These are phyloP conservation scores for Cotoneaster glaucophyllus DNA, from an alignment of 306 rosid genomes.

Conservation along the genomic window DNA sequence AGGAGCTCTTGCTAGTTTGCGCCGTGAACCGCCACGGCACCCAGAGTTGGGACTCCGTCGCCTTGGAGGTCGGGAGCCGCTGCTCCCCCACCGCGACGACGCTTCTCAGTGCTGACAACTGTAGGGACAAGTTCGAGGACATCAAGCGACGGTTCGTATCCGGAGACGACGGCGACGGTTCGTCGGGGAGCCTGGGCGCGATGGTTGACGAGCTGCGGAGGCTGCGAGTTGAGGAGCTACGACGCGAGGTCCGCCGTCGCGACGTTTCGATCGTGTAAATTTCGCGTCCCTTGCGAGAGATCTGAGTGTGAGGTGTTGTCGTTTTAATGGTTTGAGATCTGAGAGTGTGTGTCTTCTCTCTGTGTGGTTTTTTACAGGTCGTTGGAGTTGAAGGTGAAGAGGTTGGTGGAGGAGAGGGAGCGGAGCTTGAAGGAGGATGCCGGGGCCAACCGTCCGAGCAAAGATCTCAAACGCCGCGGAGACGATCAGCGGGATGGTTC, in stretches of 20 bases:
- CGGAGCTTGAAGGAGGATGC: conserved; percentile 13
- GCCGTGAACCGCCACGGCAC: conserved; percentile 50
- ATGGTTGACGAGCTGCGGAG: conserved; percentile 34
- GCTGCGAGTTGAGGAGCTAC: conserved; percentile 49
- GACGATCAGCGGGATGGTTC: background rate
- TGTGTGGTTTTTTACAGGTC: conserved; percentile 32
- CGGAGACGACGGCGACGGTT: background rate
- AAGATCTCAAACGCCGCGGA: conserved; percentile 10
- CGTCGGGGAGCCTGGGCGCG: background rate
- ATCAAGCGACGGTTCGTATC: conserved; percentile 34
- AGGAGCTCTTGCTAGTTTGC: conserved; percentile 49
- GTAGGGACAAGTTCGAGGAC: conserved; percentile 27
- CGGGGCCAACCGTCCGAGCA: background rate
- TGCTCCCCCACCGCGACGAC: conserved; percentile 9
- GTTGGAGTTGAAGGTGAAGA: conserved; percentile 52
- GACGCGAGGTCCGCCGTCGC: conserved; percentile 42
- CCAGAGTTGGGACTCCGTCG: conserved; percentile 43
- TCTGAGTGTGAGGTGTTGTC: conserved; percentile 12
- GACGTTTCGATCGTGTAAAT: conserved; percentile 48
- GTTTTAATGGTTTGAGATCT: conserved; percentile 13
- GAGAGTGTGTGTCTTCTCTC: conserved; percentile 1
- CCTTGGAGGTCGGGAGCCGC: conserved; percentile 29
- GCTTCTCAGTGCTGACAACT: conserved; percentile 23
- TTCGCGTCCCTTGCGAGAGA: conserved; percentile 17
- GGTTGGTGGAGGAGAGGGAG: conserved; percentile 42